A percentile compares a stretch with the other conserved stretches of the same genome.
Conservation (phyloP, 1,284 basidiomycete species). For the Melanopsichium pennsylvanicum region DNA sequence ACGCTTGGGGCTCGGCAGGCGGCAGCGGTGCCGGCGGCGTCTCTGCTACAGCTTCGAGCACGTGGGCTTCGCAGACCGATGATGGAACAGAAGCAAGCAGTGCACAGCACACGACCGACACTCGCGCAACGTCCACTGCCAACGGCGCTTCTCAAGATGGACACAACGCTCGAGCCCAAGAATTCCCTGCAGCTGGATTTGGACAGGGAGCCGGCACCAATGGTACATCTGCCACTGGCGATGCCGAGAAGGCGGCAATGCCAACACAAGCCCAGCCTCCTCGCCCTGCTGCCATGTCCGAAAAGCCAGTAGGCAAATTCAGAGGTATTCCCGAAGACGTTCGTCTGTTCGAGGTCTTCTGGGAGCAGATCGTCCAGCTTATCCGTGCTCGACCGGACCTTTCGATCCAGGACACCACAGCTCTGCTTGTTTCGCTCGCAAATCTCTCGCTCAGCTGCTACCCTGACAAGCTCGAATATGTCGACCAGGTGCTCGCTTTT, state of each 20-base stretch:
- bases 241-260: slow-evolving; percentile 27
- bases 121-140: slow-evolving; percentile 16
- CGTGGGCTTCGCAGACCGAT: slow-evolving; percentile 41
- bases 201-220: slow-evolving; percentile 9
- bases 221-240: slow-evolving; percentile 15
- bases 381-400: slow-evolving; percentile 64
- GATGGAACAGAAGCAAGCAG: slow-evolving; percentile 36
- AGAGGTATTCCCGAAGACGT: slow-evolving; percentile 64
- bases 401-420: slow-evolving; percentile 62
- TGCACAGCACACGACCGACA: slow-evolving; percentile 30
- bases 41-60: slow-evolving; percentile 21
- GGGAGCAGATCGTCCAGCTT: slow-evolving; percentile 64
- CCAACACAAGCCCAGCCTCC: slow-evolving; percentile 16
- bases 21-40: slow-evolving; percentile 20
- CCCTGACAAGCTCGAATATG: slow-evolving; percentile 64
- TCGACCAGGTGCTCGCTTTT: slow-evolving; percentile 64
- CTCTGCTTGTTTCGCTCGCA: slow-evolving; percentile 60
- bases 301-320: slow-evolving; percentile 54
- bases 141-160: slow-evolving; percentile 13
- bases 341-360: slow-evolving; percentile 64
- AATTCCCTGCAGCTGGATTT: slow-evolving; percentile 30
- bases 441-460: slow-evolving; percentile 64
- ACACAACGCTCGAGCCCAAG: slow-evolving; percentile 34
- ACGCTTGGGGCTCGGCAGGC: slow-evolving; percentile 46
- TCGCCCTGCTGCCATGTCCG: slow-evolving; percentile 11